phyloP scores from a whole-genome alignment of 169 alveolate species.

The Perkinsus marinus region DNA sequence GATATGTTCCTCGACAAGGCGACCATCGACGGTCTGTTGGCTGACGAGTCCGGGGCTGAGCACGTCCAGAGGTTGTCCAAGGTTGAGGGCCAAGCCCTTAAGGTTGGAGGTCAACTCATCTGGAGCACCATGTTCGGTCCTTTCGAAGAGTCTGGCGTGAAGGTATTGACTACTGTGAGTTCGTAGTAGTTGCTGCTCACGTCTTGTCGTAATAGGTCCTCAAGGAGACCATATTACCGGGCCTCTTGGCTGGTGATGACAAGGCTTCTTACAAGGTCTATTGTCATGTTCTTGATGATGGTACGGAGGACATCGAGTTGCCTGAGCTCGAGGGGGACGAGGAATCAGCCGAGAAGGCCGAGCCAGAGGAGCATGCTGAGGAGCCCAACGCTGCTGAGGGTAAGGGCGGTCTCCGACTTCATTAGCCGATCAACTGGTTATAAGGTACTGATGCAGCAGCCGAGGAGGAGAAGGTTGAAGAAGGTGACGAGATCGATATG shows the following conservation, averaged over 20 bases:
- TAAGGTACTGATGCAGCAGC: background rate
- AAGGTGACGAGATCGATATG: background rate
- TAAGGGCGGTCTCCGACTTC: background rate
- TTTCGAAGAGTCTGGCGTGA: background rate
- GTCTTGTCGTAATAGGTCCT: background rate
- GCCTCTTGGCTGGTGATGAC: background rate
- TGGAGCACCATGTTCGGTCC: background rate
- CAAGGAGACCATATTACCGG: background rate
- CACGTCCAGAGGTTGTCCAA: background rate
- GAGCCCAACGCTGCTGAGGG: background rate
- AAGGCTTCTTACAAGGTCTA: background rate
- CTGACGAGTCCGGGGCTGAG: background rate
- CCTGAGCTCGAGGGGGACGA: background rate
- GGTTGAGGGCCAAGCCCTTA: background rate
- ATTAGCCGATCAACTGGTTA: background rate
- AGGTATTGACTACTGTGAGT: background rate
- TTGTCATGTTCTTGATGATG: background rate
- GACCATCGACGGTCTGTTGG: background rate
- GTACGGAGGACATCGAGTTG: background rate
- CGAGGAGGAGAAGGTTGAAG: background rate
- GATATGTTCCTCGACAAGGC: background rate
- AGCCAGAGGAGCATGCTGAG: background rate
- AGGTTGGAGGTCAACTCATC: background rate
- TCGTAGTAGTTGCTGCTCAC: background rate
- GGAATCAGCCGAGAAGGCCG: background rate